Conservation (phyloP, 495 filamentous ascomycete genomes). For the Viridothelium virens region DNA sequence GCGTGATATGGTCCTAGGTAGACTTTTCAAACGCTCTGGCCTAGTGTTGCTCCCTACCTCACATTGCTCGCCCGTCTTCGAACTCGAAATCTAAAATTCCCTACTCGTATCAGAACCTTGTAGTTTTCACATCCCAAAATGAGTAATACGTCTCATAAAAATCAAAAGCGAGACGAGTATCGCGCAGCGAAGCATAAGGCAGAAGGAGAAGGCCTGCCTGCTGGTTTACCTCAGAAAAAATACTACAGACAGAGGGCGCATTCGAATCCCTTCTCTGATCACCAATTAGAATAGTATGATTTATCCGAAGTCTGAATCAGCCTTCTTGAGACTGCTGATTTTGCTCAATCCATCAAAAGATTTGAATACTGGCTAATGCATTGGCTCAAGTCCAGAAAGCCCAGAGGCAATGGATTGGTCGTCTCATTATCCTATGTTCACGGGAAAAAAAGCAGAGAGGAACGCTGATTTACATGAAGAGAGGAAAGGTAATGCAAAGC, state of each 20-base stretch:
- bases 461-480: neutral
- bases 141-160: neutral
- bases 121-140: neutral
- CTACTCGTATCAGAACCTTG: neutral
- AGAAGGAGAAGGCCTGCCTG: neutral
- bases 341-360: constrained; percentile 1
- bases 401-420: constrained; percentile 91
- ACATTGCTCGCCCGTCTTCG: no score
- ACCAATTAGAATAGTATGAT: constrained; percentile 77
- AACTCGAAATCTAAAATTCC: neutral
- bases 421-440: constrained; percentile 56
- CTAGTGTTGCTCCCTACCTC: no score
- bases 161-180: constrained; percentile 1
- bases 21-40: no score
- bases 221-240: constrained; percentile 43
- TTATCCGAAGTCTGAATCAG: constrained; percentile 9
- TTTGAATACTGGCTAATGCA: neutral
- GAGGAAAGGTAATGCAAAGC: constrained; percentile 5
- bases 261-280: constrained; percentile 96
- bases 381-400: constrained; percentile 56
- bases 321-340: constrained; percentile 21
- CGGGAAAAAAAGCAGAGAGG: neutral
- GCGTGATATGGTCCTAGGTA: no score
- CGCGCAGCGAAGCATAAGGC: constrained; percentile 2
- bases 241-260: constrained; percentile 95